Evolutionary conservation across 257 asterid genomes (phyloP), one percentile per base, ranked within the genome.

Genomic region (Mentha longifolia): DNA sequence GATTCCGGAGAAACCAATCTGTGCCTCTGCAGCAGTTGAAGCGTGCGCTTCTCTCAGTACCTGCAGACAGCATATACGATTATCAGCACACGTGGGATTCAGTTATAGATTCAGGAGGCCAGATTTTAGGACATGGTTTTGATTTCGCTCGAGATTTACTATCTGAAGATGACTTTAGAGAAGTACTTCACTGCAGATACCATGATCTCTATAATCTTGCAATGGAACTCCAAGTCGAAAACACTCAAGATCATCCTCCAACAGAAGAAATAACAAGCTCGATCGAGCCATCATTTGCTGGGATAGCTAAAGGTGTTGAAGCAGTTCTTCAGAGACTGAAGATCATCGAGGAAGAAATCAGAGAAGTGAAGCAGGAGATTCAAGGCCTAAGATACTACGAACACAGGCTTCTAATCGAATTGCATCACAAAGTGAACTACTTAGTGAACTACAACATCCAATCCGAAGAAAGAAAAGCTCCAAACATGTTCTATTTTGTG

Each of bases 1-100:
- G 97, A 68, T 66, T 76, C 85, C 77, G 98, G 76, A 85, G 65
- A 79, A 80, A 73, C 80, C 98, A 90, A 49, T 59, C 54, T 11
- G 83, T 79, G 13, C 65, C 80, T 20, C 79, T 84, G 56, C 96
- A 86, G 58, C 89, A 77, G 33, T 52, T 92, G 19, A 92, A 87
- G 76, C 85, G 74, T 65, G 96, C 91, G 11, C 73, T 92, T 58
- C 95, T 90, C 76, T 86, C 92, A 1, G 89, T 92, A 28, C 92
- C 98, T 37, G 97, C 97, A 17, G 98, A 92, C 30, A 30, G 78
- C 73, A 90, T 92, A 76, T 89, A 92, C 30, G 97, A 92, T 55
- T 92, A 90, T 84, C 98, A 92, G 80, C 98, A 88, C 78, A 90
- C 97, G 0, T 92, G 97, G 98, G 91, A 74, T 55, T 74, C 89